Conservation (phyloP, 495 filamentous ascomycete species). For the Chaetomium cochliodes region DNA sequence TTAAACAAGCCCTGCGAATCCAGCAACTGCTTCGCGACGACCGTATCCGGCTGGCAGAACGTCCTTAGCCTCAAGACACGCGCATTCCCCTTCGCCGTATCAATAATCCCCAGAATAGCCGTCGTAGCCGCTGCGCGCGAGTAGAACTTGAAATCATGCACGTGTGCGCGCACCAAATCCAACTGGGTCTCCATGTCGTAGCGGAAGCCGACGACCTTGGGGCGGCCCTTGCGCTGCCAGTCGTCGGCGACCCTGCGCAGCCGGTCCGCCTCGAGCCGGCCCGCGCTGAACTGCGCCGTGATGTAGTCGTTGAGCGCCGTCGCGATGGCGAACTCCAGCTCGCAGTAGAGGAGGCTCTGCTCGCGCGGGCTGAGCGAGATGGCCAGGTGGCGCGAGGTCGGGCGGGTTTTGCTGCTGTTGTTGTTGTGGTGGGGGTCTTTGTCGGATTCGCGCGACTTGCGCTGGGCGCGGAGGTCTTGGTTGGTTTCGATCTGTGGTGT, state of each 20-base stretch:
- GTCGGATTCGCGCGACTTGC: constrained; percentile 29
- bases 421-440: too few relatives aligned
- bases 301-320: constrained; percentile 43
- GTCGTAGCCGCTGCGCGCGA: constrained; percentile 31
- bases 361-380: constrained; percentile 47
- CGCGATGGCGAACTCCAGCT: constrained; percentile 43
- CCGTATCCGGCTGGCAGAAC: constrained; percentile 48
- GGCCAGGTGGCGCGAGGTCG: constrained; percentile 25
- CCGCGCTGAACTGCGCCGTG: constrained; percentile 38
- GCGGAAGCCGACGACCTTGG: constrained; percentile 45
- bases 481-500: constrained; percentile 28
- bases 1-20: constrained; percentile 43
- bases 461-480: constrained; percentile 32
- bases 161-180: constrained; percentile 42
- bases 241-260: constrained; percentile 38
- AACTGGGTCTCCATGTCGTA: constrained; percentile 53
- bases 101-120: constrained; percentile 36
- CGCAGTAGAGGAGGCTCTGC: constrained; percentile 48
- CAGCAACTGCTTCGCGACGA: constrained; percentile 48
- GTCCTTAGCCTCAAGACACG: constrained; percentile 43
- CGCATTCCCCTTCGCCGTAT: constrained; percentile 44
- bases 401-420: constrained; percentile 23
- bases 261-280: constrained; percentile 39
- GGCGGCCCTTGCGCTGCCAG: constrained; percentile 46
- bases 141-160: constrained; percentile 47